These are phyloP conservation scores for Colletotrichum zoysiae DNA, from an alignment of 2,329 filamentous ascomycete genomes.

Conservation along the genomic window DNA sequence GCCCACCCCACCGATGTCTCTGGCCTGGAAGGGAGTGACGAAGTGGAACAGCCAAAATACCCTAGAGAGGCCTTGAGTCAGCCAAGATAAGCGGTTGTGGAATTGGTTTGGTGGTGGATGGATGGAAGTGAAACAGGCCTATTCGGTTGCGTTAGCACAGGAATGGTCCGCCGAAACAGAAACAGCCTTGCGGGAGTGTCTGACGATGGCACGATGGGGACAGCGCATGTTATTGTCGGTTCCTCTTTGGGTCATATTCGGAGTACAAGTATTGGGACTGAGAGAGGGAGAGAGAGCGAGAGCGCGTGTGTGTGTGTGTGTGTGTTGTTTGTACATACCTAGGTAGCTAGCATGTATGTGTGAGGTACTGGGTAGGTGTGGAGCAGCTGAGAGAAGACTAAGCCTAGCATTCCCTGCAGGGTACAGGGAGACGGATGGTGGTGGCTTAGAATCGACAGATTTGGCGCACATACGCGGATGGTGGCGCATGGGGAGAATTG, in stretches of 20 bases:
- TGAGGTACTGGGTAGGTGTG: not conserved
- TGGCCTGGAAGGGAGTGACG: not conserved
- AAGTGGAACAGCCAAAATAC: not conserved
- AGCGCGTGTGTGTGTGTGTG: too few species aligned
- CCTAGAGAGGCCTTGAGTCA: not conserved
- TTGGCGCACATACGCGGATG: conserved; percentile 22
- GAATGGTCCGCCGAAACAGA: conserved; percentile 1
- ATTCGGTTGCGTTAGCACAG: not conserved
- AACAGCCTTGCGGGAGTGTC: conserved; percentile 28
- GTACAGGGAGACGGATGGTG: conserved; percentile 22
- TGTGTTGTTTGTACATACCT: too few species aligned
- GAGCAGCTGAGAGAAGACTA: not conserved
- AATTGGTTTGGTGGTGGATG: not conserved
- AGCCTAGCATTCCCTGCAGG: conserved; percentile 12
- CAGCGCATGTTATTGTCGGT: conserved; percentile 14
- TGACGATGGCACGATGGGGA: conserved; percentile 4
- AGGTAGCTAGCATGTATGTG: not conserved
- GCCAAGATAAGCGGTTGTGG: conserved; percentile 11
- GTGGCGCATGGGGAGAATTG: conserved; percentile 1
- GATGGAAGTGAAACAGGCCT: not conserved
- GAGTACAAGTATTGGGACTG: not conserved
- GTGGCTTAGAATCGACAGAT: conserved; percentile 37
- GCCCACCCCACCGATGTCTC: not conserved
- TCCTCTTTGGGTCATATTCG: not conserved
- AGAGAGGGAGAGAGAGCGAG: not conserved